phyloP scores from a whole-genome alignment of 495 filamentous ascomycete species.

The Aspergillus leporis region DNA sequence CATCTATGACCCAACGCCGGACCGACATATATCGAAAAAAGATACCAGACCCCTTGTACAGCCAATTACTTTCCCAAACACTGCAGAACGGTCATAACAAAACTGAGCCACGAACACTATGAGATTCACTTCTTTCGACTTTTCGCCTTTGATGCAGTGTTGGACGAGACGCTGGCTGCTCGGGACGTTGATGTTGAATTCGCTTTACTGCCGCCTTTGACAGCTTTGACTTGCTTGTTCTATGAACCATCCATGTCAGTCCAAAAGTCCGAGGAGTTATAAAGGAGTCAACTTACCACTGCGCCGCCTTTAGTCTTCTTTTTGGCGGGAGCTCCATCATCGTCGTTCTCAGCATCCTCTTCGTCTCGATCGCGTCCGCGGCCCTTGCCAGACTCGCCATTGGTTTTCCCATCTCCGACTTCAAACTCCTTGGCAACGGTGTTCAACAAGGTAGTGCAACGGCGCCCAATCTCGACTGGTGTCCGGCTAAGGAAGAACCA shows the following conservation, averaged over 20 bases:
- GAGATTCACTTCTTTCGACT: constrained; percentile 47
- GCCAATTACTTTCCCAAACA: constrained; percentile 15
- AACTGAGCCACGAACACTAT: not conserved
- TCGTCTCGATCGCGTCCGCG: constrained; percentile 73
- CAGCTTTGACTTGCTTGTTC: constrained; percentile 61
- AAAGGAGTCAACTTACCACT: constrained; percentile 49
- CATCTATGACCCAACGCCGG: constrained; percentile 22
- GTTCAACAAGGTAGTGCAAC: constrained; percentile 91
- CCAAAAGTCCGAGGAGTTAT: constrained; percentile 4
- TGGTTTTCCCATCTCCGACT: constrained; percentile 55
- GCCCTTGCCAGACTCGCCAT: constrained; percentile 66
- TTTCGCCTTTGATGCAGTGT: constrained; percentile 48
- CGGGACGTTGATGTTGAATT: constrained; percentile 54
- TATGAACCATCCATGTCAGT: constrained; percentile 29
- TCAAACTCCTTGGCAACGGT: constrained; percentile 95
- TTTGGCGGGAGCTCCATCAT: constrained; percentile 78
- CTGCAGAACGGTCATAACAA: constrained; percentile 20
- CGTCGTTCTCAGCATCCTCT: constrained; percentile 72
- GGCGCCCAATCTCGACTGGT: constrained; percentile 84
- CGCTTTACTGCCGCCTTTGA: constrained; percentile 57
- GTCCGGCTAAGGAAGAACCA: constrained; percentile 99
- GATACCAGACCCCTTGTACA: constrained; percentile 8
- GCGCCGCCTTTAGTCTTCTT: constrained; percentile 90
- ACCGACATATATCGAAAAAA: constrained; percentile 17
- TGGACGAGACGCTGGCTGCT: constrained; percentile 58